Evolutionary conservation across 768 basidiomycete genomes (phyloP), one percentile per base, ranked within the genome.

Genomic region (Chlorophyllum brunneum): DNA sequence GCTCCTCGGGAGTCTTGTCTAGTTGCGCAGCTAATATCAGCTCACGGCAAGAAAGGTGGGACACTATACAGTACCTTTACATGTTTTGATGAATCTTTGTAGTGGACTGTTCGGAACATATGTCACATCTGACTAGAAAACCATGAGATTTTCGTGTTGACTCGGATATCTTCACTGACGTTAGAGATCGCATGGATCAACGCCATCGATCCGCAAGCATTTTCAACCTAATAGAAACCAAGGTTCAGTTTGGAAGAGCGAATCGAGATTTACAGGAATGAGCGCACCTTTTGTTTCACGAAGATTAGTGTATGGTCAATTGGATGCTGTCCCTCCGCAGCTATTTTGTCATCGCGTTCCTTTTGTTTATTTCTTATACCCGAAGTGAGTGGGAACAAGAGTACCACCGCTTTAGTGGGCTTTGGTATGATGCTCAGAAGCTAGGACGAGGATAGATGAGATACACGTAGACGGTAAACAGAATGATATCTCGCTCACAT

Each of bases 141-240:
- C 4, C 11, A 4, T 22, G 27, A 26, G 7, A 20, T 45, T 30
- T 50, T 16, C 5, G 11, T 30, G 18, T 8, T 10, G 6, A 13
- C 16, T n/a, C 30, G 10, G 41, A 55, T 22, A n/a, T 42, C 24
- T 33, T 6, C 2, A 64, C 80, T 56, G 54, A 92, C 87, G 63
- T 98, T 97, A 18, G 82, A 80, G 38, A 97, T 68, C 8, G 90
- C 81, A 59, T 95, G 92, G 5, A 94, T 75, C 15, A 94, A 74
- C 0, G 85, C 92, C 64, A 95, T 93, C 0, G 92, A 92, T 3
- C 92, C 92, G 61, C 92, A 93, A 0, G 92, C 91, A 59, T 93
- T 93, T 3, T 74, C 65, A 51, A 92, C 92, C 88, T 90, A 48
- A 22, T 15, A 15, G n/a, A n/a, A 33, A 16, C 51, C 30, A 23